These are phyloP conservation scores for Microbotryomycetes sp. DNA, from an alignment of 1,284 basidiomycete species.

Conservation along the genomic window DNA sequence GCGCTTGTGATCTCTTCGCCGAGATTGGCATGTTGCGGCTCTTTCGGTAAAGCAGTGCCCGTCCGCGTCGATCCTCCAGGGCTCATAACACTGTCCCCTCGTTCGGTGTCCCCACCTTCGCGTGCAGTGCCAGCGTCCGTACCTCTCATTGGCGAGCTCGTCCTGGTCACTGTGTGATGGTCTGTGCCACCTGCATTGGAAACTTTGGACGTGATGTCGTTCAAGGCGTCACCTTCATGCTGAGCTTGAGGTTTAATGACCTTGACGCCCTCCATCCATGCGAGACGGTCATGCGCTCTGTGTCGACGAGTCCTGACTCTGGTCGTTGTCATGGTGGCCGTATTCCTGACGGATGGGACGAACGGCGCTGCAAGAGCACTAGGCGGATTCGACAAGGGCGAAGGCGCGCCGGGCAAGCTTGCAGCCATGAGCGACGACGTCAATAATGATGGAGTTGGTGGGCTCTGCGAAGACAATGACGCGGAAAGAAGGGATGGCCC, in stretches of 20 bases:
- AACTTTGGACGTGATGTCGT: background rate
- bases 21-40: conserved; percentile 18
- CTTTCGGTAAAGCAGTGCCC: conserved; percentile 19
- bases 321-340: conserved; percentile 27
- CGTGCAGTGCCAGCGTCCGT: conserved; percentile 29
- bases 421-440: conserved; percentile 21
- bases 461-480: conserved; percentile 1
- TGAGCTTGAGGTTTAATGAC: conserved; percentile 15
- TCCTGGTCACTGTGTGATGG: conserved; percentile 2
- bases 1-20: conserved; percentile 57
- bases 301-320: conserved; percentile 20
- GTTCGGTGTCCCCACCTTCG: conserved; percentile 26
- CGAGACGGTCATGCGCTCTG: conserved; percentile 30
- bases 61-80: conserved; percentile 11
- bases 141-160: conserved; percentile 22
- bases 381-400: conserved; percentile 1
- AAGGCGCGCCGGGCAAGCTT: background rate
- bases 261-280: conserved; percentile 37
- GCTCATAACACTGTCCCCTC: conserved; percentile 22
- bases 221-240: background rate
- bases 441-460: conserved; percentile 13
- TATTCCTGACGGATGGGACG: background rate
- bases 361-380: background rate
- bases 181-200: background rate
- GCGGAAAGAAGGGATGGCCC: conserved; percentile 16